Evolutionary conservation across 129 eudicot species (phyloP).

Genomic region (Lactuca sativa): DNA sequence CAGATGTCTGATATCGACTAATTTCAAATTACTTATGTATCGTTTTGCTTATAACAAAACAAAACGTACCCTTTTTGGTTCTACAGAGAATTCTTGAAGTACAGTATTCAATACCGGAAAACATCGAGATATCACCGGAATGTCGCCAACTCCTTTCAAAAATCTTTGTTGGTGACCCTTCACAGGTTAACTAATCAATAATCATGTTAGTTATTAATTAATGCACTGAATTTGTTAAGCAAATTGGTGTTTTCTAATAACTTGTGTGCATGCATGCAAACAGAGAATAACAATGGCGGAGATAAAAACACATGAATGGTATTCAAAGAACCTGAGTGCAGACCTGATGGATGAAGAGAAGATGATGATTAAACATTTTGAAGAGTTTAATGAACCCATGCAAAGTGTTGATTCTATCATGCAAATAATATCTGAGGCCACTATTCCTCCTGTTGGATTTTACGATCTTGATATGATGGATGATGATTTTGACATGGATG

Average conservation of each 20-base stretch:
- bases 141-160: conserved; percentile 84
- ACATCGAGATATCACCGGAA: conserved; percentile 61
- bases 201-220: background rate
- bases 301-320: conserved; percentile 78
- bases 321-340: conserved; percentile 78
- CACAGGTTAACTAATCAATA: conserved; percentile 42
- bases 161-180: conserved; percentile 81
- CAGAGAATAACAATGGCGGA: conserved; percentile 93
- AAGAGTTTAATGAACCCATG: conserved; percentile 88
- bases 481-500: conserved; percentile 58
- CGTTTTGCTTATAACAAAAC: background rate
- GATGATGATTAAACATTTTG: conserved; percentile 57
- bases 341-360: conserved; percentile 66
- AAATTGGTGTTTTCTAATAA: background rate
- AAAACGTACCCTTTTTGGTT: conserved; percentile 13
- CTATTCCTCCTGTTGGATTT: conserved; percentile 72
- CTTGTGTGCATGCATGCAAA: conserved; percentile 4
- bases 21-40: background rate
- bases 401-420: conserved; percentile 78
- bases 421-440: conserved; percentile 91
- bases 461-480: conserved; percentile 63
- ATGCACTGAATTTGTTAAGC: background rate
- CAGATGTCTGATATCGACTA: background rate
- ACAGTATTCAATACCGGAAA: conserved; percentile 81
- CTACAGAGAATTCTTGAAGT: conserved; percentile 70